phyloP scores from a whole-genome alignment of 192 early-diverging fungal genomes.

The Rhizoclosmatium sp. region DNA sequence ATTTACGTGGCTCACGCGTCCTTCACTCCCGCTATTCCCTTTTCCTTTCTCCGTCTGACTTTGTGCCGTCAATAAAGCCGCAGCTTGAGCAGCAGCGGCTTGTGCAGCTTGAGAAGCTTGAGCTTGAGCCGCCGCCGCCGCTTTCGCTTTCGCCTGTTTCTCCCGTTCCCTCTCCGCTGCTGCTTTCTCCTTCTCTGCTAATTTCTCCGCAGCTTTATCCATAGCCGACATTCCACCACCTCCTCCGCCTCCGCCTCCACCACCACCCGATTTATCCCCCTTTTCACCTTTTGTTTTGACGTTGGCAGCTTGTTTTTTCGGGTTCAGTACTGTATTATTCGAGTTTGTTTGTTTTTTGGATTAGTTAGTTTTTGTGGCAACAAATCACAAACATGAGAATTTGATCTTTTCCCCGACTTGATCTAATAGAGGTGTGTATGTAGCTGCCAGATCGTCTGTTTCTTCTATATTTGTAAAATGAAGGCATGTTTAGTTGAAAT shows the following conservation, averaged over 20 bases:
- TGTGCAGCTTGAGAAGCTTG: background rate
- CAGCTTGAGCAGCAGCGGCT: background rate
- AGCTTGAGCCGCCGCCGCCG: background rate
- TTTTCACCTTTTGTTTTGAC: background rate
- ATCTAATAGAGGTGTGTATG: constrained; percentile 55
- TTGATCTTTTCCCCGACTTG: constrained; percentile 57
- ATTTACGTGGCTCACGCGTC: background rate
- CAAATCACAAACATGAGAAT: constrained; percentile 34
- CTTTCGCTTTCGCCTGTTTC: background rate
- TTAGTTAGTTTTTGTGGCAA: background rate
- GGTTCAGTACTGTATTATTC: constrained; percentile 23
- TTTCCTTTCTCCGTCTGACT: background rate
- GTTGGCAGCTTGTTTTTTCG: constrained; percentile 16
- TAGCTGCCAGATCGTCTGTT: constrained; percentile 47
- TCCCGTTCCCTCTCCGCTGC: background rate
- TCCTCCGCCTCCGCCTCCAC: constrained; percentile 23
- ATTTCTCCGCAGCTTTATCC: background rate
- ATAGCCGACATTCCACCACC: background rate
- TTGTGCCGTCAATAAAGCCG: background rate
- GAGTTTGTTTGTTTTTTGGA: background rate
- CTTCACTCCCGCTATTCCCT: background rate
- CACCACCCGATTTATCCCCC: background rate
- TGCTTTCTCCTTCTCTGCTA: background rate
- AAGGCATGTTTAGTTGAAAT: background rate
- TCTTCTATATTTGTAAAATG: constrained; percentile 41